Evolutionary conservation across 1,284 basidiomycete genomes (phyloP), one percentile per base, ranked within the genome.

Genomic region (Leccinum griseonigrum): DNA sequence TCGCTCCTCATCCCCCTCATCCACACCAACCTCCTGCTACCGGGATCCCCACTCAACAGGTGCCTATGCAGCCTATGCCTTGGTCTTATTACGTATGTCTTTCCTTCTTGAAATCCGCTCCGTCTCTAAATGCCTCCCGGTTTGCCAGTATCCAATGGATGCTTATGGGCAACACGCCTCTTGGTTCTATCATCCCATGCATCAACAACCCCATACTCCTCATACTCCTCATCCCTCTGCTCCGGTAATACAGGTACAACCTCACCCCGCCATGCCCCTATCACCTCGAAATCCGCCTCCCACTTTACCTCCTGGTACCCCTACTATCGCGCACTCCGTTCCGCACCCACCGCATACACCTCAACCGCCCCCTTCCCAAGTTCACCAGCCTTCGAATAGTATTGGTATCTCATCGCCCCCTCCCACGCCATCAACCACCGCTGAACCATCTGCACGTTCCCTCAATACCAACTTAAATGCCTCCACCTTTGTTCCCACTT

Each of bases 201-300:
- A 77, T 14, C 81, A 76, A 57, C 79, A 77, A 54, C 74, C 76
- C 16, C 76, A 74, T 28, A 74, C 68, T 22, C 69, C 74, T 32
- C 76, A 75, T 52, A 66, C 69, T 4, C 64, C 76, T 36, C 76
- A 75, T 36, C 62, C 71, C 5, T 68, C 69, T 34, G 58, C 62
- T 2, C 62, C 64, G 18, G 18, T 65, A 11, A 71, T 74, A 29
- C 78, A 79, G 52, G 77, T 77, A n/a, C 75, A 78, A 13, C 76
- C 77, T 36, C 78, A 81, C 28, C 71, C 75, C 32, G 74, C 73
- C 22, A 78, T 84, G 74, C 77, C 83, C 4, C 83, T 90, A 78
- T 90, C 88, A 10, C 89, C 88, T 26, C 83, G 86, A 64, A 85
- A 82, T 68, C 78, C 71, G 10, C 83, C 85, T 16, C 77, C 83